Evolutionary conservation across 768 basidiomycete genomes (phyloP), one percentile per base, ranked within the genome.

Genomic region (Lactarius evosmus): DNA sequence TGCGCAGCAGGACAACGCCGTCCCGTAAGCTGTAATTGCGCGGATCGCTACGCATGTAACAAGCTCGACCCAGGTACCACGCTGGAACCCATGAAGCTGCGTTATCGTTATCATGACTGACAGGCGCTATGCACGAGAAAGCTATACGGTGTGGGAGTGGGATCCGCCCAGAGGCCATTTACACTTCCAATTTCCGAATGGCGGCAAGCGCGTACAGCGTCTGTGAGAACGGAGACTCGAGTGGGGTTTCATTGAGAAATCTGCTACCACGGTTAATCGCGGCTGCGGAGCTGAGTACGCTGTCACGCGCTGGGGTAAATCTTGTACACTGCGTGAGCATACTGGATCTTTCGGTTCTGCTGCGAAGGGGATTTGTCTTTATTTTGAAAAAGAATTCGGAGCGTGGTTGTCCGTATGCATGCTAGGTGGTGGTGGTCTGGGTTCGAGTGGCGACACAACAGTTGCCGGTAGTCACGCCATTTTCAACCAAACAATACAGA

Each of bases 91-190:
- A 83, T 14, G 74, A 74, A 46, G 86, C 87, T 14, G 73, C 72
- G 70, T 92, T 87, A 67, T 85, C 79, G 19, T 87, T 82, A 67
- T 90, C 81, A 32, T 22, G 44, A 12, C 44, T 22, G 22, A 89
- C 70, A 9, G 78, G 73, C 58, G 90, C 79, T 33, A 76, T 74
- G 2, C 88, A 87, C 12, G 87, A 86, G 70, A 85, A 88, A 27
- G 91, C 78, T 83, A n/a, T n/a, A 91, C 89, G 17, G 87, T 83
- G 73, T 91, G 85, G 27, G 87, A 79, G 72, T 90, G 90, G 72
- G 81, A 87, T 0, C 84, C 84, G 90, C 51, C 79, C 76, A 55
- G 81, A 75, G 1, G 83, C 85, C 9, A 76, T 77, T 12, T 74
- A n/a, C n/a, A n/a, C n/a, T n/a, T n/a, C n/a, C n/a, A 71, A 14